Base-by-base conservation (phyloP, 805 yeast species). In the Myxozyma vanderwaltii region DNA sequence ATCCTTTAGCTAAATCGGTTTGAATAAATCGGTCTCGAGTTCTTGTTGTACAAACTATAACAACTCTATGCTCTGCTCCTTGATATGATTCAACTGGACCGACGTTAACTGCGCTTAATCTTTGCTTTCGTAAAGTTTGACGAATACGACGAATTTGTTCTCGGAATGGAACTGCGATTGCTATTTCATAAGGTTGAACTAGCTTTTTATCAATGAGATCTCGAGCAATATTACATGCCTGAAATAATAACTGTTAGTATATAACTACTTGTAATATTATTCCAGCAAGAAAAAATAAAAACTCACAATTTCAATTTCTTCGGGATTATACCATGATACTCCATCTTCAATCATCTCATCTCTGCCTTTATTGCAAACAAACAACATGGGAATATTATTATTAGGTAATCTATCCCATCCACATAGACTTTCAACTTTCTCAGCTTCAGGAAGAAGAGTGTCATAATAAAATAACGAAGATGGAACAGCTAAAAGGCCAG, bases 321-420 rank as follows among this genome's bases (percentile, higher is more conserved):
- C 48, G 19, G 24, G 13, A 35, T 62, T 62, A 49, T 31, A 60
- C 65, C 65, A 62, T 19, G 63, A 62, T 7, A 62, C 49, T 10
- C 65, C 65, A 19, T 62, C 65, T 36, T 62, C 61, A 35, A 62
- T 58, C 63, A 55, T 59, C 41, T 62, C 65, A 36, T 62, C 65
- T 12, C 21, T 17, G 6, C 58, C 56, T 7, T 40, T 29, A 27
- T 60, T 60, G 12, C 60, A 49, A 10, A 62, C 39, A 39, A 62
- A 62, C 19, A 62, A 41, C 44, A 62, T 38, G 1, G 65, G 63
- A 31, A 62, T 51, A 17, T 21, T n/a, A 19, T 21, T 40, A 38
- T 62, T 62, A 4, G 65, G 63, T 17, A 62, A 27, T 23, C 63
- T 21, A 8, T 36, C 33, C 65, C 63, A 59, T 4, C 6, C n/a